These are phyloP conservation scores for Pseudogymnoascus sp. DNA, from an alignment of 2,329 filamentous ascomycete genomes.

Conservation along the genomic window DNA sequence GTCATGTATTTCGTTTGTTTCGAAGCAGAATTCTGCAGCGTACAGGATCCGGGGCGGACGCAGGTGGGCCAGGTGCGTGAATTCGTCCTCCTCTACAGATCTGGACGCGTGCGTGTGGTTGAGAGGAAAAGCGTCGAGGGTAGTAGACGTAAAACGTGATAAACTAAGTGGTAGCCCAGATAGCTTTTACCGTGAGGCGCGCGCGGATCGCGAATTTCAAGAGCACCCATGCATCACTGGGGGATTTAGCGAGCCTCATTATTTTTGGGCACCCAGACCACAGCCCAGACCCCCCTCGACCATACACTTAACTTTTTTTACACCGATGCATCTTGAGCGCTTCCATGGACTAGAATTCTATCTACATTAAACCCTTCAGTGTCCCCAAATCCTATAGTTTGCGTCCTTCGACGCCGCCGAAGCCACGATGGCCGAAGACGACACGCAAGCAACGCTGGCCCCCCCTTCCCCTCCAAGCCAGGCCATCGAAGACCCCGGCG, in stretches of 20 bases:
- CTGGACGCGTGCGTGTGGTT: not conserved
- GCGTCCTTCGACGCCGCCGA: not conserved
- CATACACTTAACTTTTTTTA: not conserved
- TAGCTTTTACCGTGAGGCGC: not conserved
- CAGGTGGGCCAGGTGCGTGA: not conserved
- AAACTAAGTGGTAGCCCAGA: not conserved
- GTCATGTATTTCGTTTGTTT: slow-evolving; percentile 5
- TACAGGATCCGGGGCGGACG: not conserved
- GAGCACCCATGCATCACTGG: not conserved
- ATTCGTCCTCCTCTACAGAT: not conserved
- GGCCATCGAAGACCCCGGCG: slow-evolving; percentile 45
- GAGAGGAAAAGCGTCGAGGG: not conserved
- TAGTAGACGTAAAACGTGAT: not conserved
- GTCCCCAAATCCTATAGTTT: not conserved
- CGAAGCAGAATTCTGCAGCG: not conserved
- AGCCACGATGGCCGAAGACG: slow-evolving; percentile 25
- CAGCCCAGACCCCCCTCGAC: not conserved
- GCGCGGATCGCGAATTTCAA: slow-evolving; percentile 8
- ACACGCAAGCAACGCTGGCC: slow-evolving; percentile 33
- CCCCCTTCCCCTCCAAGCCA: slow-evolving; percentile 21
- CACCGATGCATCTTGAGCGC: not conserved
- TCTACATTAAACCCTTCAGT: not conserved
- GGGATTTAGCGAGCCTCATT: slow-evolving; percentile 7
- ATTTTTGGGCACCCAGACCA: not conserved
- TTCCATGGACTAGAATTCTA: not conserved